phyloP scores from a whole-genome alignment of 1,284 basidiomycete genomes.

The Leucoagaricus sp. region DNA sequence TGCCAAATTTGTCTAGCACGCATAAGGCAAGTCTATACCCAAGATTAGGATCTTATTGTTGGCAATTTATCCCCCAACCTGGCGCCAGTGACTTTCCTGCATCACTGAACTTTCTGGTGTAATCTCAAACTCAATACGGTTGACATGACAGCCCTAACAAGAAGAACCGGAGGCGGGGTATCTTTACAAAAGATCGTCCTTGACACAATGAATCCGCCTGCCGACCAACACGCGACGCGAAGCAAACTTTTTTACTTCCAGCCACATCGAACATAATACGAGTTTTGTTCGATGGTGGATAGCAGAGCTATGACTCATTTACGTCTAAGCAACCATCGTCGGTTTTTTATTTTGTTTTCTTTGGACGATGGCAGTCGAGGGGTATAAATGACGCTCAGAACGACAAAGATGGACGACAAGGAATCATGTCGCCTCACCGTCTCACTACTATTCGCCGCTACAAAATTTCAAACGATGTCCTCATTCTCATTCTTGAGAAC shows the following conservation, averaged over 20 bases:
- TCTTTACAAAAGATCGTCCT: constrained; percentile 50
- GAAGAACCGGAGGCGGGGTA: constrained; percentile 38
- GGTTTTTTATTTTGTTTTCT: constrained; percentile 42
- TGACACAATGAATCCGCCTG: constrained; percentile 45
- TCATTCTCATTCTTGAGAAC: constrained; percentile 52
- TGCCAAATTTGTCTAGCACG: constrained; percentile 34
- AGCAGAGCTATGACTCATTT: constrained; percentile 38
- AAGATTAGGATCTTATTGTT: constrained; percentile 48
- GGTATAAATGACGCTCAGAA: constrained; percentile 45
- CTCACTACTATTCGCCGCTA: constrained; percentile 42
- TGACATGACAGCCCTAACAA: constrained; percentile 59
- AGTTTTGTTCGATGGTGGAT: constrained; percentile 35
- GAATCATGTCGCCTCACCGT: constrained; percentile 43
- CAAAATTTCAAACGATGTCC: constrained; percentile 54
- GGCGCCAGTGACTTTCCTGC: constrained; percentile 31
- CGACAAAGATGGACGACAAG: constrained; percentile 29
- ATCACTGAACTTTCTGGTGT: constrained; percentile 37
- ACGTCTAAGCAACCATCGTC: constrained; percentile 40
- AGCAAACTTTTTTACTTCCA: constrained; percentile 11
- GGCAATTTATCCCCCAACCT: constrained; percentile 28
- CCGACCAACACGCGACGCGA: constrained; percentile 37
- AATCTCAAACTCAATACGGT: constrained; percentile 43
- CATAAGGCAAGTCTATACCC: constrained; percentile 39
- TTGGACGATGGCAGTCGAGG: constrained; percentile 29
- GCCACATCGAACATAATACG: constrained; percentile 26